Evolutionary conservation across 2,329 filamentous ascomycete genomes (phyloP).

Genomic region (Talaromyces islandicus): DNA sequence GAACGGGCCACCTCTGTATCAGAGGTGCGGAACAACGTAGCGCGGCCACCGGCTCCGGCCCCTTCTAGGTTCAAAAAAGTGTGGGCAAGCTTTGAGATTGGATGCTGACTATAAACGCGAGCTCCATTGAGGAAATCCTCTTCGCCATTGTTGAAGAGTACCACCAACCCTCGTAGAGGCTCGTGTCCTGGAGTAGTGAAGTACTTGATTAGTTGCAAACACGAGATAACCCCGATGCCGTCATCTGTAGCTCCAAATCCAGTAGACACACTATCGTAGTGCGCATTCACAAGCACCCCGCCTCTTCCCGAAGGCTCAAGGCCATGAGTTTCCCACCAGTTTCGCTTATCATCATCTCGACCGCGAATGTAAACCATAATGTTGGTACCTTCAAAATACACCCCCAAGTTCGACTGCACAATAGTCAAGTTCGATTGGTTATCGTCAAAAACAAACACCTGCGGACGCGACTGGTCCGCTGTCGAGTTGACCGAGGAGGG

Average conservation of each 20-base stretch:
- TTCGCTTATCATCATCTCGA: constrained; percentile 62
- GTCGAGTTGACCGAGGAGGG: constrained; percentile 7
- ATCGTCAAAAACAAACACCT: constrained; percentile 68
- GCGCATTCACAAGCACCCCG: constrained; percentile 87
- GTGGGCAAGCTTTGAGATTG: constrained; percentile 71
- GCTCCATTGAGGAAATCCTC: constrained; percentile 90
- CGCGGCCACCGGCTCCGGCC: constrained; percentile 83
- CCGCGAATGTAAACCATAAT: constrained; percentile 89
- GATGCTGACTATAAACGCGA: constrained; percentile 74
- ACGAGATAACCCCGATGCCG: constrained; percentile 79
- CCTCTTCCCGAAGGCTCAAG: constrained; percentile 54
- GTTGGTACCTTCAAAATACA: constrained; percentile 91
- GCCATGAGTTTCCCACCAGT: constrained; percentile 62
- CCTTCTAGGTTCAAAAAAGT: constrained; percentile 94
- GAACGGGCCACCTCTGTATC: constrained; percentile 79
- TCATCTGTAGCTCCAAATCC: constrained; percentile 93
- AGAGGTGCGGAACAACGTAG: constrained; percentile 79
- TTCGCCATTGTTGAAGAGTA: constrained; percentile 90
- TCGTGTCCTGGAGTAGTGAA: constrained; percentile 68
- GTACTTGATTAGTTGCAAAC: constrained; percentile 80
- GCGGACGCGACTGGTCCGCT: constrained; percentile 21
- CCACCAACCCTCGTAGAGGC: constrained; percentile 73
- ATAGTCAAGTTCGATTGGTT: constrained; percentile 70
- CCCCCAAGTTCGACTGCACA: constrained; percentile 40
- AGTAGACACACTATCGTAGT: constrained; percentile 90